phyloP scores from a whole-genome alignment of 106 monocot species.

The Iris macrosiphon region DNA sequence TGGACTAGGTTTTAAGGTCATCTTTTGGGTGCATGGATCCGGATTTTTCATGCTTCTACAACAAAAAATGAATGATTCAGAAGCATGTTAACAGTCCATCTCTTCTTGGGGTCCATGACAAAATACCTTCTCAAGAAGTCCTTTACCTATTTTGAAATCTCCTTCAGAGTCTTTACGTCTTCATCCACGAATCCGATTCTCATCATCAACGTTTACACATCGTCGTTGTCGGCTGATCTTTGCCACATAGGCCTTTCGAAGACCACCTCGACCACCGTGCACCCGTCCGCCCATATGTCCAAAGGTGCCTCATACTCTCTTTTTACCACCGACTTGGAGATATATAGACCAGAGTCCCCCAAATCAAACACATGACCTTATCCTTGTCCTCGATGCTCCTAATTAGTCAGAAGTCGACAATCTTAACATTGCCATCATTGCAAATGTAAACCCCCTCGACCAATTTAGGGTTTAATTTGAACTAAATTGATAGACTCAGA shows the following conservation, averaged over 20 bases:
- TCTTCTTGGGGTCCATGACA: slow-evolving; percentile 10
- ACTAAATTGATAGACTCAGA: no score
- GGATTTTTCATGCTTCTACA: no score
- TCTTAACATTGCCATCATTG: slow-evolving; percentile 22
- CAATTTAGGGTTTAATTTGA: no score
- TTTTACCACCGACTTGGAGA: slow-evolving; percentile 31
- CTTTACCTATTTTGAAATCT: slow-evolving; percentile 21
- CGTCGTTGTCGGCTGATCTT: neutral
- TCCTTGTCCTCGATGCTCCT: slow-evolving; percentile 1
- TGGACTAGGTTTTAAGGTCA: no score
- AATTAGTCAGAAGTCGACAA: slow-evolving; percentile 38
- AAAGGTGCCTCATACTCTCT: slow-evolving; percentile 28
- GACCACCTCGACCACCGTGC: slow-evolving; percentile 45
- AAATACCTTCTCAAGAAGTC: slow-evolving; percentile 32
- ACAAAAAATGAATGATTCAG: slow-evolving; percentile 19
- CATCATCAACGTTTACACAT: slow-evolving; percentile 5
- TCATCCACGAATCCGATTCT: slow-evolving; percentile 14
- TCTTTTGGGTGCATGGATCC: no score
- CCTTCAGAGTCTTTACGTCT: slow-evolving; percentile 14
- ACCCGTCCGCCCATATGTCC: slow-evolving; percentile 62
- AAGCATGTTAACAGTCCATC: slow-evolving; percentile 38
- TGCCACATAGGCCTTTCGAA: slow-evolving; percentile 34
- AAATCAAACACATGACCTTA: neutral
- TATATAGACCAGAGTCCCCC: slow-evolving; percentile 64
- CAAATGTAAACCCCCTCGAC: no score